These are phyloP conservation scores for Bocquillonia castaneifolia DNA, from an alignment of 441 rosid genomes.

Conservation along the genomic window DNA sequence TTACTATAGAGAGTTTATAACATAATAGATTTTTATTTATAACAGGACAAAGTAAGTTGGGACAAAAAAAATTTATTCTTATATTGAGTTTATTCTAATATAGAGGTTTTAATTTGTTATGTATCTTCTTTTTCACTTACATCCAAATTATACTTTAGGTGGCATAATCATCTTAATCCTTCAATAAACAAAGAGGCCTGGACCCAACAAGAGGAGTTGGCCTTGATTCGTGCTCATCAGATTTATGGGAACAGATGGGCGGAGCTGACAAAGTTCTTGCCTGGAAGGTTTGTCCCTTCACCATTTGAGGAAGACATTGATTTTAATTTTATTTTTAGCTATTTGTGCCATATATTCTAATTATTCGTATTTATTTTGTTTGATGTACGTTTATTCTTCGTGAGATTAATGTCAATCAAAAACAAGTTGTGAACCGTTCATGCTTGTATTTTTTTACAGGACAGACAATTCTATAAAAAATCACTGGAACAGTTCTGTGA, in stretches of 20 bases:
- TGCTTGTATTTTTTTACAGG: slow-evolving; percentile 52
- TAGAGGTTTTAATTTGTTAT: too few relatives aligned
- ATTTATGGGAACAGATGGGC: slow-evolving; percentile 98
- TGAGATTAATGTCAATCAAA: neutral
- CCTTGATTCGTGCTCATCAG: slow-evolving; percentile 95
- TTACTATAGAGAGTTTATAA: too few relatives aligned
- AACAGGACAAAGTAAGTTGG: too few relatives aligned
- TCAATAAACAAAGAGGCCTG: slow-evolving; percentile 95
- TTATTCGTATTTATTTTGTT: slow-evolving; percentile 2
- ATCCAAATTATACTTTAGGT: slow-evolving; percentile 31
- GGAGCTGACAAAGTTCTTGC: slow-evolving; percentile 88
- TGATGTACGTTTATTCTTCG: neutral
- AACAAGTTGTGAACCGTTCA: slow-evolving; percentile 5
- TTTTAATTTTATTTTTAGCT: neutral
- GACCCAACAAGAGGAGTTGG: slow-evolving; percentile 98
- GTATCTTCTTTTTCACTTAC: slow-evolving; percentile 1
- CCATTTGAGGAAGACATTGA: slow-evolving; percentile 14
- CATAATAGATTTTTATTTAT: too few relatives aligned
- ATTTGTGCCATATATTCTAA: slow-evolving; percentile 4
- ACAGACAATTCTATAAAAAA: slow-evolving; percentile 97
- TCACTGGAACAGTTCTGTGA: slow-evolving; percentile 99
- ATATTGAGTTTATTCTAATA: too few relatives aligned
- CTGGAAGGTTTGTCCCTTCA: slow-evolving; percentile 72
- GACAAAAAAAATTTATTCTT: too few relatives aligned
- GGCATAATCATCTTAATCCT: slow-evolving; percentile 99